Conservation (phyloP, 805 yeast species). For the Saccharomycodes ludwigii region DNA sequence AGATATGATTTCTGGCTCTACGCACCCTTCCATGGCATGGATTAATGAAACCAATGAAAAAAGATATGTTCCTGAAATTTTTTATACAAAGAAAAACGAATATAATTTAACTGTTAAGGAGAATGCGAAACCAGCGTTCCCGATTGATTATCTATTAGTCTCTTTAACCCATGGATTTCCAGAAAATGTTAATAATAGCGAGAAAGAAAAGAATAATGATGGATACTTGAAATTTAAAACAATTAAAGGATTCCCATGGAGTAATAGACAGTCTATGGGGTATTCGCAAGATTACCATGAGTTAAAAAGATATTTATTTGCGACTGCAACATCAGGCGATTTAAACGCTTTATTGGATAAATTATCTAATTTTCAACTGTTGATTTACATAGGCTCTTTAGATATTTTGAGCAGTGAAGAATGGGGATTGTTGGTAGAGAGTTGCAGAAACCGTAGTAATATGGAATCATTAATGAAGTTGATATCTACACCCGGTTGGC, state of each 20-base stretch:
- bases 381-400: conserved; percentile 43
- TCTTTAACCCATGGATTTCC: conserved; percentile 93
- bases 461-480: conserved; percentile 33
- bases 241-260: conserved; percentile 50
- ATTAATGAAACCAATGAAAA: conserved; percentile 60
- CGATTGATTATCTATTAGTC: conserved; percentile 80
- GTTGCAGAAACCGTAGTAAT: conserved; percentile 30
- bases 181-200: conserved; percentile 22
- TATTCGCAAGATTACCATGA: conserved; percentile 53
- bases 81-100: conserved; percentile 74
- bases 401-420: conserved; percentile 50
- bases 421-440: conserved; percentile 31
- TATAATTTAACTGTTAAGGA: conserved; percentile 79
- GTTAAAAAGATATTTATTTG: conserved; percentile 36
- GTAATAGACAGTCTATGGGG: conserved; percentile 68
- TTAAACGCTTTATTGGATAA: conserved; percentile 24
- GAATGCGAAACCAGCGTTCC: conserved; percentile 84
- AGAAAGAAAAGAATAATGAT: conserved; percentile 11
- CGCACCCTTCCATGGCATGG: conserved; percentile 80
- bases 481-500: conserved; percentile 58
- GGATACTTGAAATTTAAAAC: conserved; percentile 38
- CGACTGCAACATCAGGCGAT: conserved; percentile 18
- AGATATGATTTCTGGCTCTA: conserved; percentile 73
- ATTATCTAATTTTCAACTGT: conserved; percentile 65
- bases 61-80: conserved; percentile 90